Evolutionary conservation across 2,329 filamentous ascomycete species (phyloP), one percentile per base, ranked within the genome.

Genomic region (Beauveria sp.): DNA sequence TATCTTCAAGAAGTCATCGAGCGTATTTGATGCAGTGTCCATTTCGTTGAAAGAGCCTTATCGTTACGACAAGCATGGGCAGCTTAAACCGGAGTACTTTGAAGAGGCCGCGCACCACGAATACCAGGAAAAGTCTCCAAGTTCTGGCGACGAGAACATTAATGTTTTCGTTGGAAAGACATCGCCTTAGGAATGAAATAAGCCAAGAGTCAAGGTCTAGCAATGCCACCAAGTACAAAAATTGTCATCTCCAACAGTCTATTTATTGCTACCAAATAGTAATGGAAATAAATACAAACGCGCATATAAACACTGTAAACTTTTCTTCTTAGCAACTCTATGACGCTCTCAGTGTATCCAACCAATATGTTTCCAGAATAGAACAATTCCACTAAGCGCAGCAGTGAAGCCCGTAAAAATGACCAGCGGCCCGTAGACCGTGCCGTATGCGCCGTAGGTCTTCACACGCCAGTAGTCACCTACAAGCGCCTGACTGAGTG

Each of bases 351-450:
- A 61, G 30, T 55, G 58, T 50, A 75, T 63, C 73, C 73, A 75
- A 4, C 72, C 71, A 8, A 75, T 54, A 50, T 65, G 65, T 62
- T 66, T 76, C 71, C 78, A 78, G 16, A 79, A 56, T 60, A 77
- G 78, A 62, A 77, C 78, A 16, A 75, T 70, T 3, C 79, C 79
- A 0, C 80, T 78, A 12, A 81, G 65, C 5, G 79, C 65, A 12
- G 81, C 81, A 6, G 80, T 83, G 4, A 79, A 73, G 2, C 81
- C 81, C 0, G 81, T 84, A 63, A 83, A 83, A 10, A 81, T 73
- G 62, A 84, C 82, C 67, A 85, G 66, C 6, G 74, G 73, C 1
- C 81, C 80, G 66, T 80, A 84, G 1, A 78, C 73, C 30, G 77
- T 79, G 2, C 77, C 76, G 65, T 81, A 84, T 0, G 76, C 81